Base-by-base conservation (phyloP, 495 filamentous ascomycete species). In the Neurospora intermedia region DNA sequence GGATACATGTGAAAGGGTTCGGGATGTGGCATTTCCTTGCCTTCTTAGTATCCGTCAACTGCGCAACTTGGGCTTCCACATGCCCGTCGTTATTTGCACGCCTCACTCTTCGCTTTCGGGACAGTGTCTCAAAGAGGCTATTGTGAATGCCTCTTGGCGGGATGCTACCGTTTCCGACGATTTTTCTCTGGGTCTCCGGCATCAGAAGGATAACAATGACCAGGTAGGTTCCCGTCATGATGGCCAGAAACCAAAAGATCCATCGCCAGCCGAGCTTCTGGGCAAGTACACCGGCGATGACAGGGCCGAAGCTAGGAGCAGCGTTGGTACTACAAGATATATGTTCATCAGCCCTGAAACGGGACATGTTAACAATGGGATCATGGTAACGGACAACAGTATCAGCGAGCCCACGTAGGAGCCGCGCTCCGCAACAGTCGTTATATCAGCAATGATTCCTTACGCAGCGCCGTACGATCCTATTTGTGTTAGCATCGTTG, bases 161-260 rank as follows among this genome's bases (percentile, higher is more conserved):
- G 8, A 71, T 6, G 13, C 70, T 72, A 9, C 88, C 89, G 75
- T 91, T 85, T 3, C 85, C 88, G 16, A 91, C 89, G 6, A 91
- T 82, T 6, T 80, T 84, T 4, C 89, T 81, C 45, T 81, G 83
- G 0, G 88, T 90, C 74, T 89, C 88, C 0, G 87, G 87, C 31
- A 87, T 78, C 41, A 81, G 73, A 15, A 87, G 20, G 4, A 81
- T 15, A 15, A 75, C 59, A 66, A 85, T 79, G 0, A 82, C 18
- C 42, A 82, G 70, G 10, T 81, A 75, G 27, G 79, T 78, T 42
- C 80, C 76, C 1, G 73, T 69, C 20, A 54, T 59, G 15, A 89
- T 88, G 20, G 79, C 76, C 39, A 91, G 77, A 69, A 91, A 90
- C 87, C 87, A 90, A 76, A 90, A 91, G 13, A 89, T 88, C 69